phyloP scores from a whole-genome alignment of 768 basidiomycete genomes.

The Galerina marginata region DNA sequence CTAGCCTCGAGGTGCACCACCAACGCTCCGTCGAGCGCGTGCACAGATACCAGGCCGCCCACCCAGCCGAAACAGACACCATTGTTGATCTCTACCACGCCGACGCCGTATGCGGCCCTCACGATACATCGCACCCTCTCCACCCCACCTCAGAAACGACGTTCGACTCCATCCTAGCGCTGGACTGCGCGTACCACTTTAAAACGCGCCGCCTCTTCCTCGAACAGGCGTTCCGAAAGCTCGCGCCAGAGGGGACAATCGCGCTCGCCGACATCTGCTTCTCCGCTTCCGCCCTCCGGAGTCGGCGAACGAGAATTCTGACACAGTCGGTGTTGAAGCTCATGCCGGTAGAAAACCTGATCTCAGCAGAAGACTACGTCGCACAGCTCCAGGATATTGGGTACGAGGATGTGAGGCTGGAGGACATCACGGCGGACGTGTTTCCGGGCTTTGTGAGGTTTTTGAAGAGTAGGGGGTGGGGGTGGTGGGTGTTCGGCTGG shows the following conservation, averaged over 20 bases:
- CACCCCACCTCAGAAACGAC: conserved; percentile 32
- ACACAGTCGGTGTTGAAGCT: conserved; percentile 37
- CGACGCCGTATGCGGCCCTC: conserved; percentile 53
- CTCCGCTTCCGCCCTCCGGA: conserved; percentile 31
- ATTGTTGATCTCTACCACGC: conserved; percentile 48
- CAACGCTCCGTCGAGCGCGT: conserved; percentile 50
- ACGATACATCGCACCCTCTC: conserved; percentile 46
- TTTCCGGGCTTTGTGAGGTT: conserved; percentile 63
- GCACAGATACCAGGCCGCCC: conserved; percentile 27
- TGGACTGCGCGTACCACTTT: conserved; percentile 79
- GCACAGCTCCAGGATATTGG: conserved; percentile 52
- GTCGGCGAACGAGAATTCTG: conserved; percentile 28
- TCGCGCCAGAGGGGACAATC: conserved; percentile 55
- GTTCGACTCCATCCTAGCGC: conserved; percentile 60
- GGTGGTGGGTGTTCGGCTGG: conserved; percentile 50
- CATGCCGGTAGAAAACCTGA: conserved; percentile 56
- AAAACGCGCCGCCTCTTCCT: conserved; percentile 56
- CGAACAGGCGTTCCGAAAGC: conserved; percentile 49
- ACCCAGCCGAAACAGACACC: conserved; percentile 19
- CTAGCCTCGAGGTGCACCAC: conserved; percentile 55
- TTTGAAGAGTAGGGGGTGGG: conserved; percentile 44
- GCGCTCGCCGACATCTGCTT: conserved; percentile 71
- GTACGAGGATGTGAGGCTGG: conserved; percentile 55
- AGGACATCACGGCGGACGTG: conserved; percentile 62
- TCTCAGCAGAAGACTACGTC: conserved; percentile 51